These are phyloP conservation scores for Cornus controversa DNA, from an alignment of 148 eudicot species.

Conservation along the genomic window DNA sequence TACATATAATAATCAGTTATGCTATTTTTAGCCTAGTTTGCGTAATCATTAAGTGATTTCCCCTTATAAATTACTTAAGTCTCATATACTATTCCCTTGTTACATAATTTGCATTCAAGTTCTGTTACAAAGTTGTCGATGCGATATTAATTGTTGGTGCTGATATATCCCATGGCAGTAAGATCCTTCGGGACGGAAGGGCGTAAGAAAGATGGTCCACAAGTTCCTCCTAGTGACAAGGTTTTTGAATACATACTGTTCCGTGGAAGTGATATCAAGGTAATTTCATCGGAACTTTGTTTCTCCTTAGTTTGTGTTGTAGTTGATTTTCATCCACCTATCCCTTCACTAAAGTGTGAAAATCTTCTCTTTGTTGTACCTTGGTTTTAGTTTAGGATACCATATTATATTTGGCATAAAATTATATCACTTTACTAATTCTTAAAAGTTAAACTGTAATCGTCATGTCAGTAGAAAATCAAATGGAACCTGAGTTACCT, in stretches of 20 bases:
- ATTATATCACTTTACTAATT: not conserved
- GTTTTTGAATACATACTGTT: conserved; percentile 81
- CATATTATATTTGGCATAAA: no score
- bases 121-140: not conserved
- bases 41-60: not conserved
- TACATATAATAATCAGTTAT: not conserved
- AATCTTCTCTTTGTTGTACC: not conserved
- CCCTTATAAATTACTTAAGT: no score
- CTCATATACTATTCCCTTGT: not conserved
- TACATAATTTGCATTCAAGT: not conserved
- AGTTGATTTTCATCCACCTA: not conserved
- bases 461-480: not conserved
- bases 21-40: not conserved
- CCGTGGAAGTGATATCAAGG: conserved; percentile 92
- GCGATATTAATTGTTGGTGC: not conserved
- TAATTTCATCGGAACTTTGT: conserved; percentile 11
- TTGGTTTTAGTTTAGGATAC: not conserved
- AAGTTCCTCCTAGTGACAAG: conserved; percentile 75
- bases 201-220: conserved; percentile 81
- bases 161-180: conserved; percentile 39
- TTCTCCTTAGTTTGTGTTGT: not conserved
- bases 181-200: conserved; percentile 94
- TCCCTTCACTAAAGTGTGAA: not conserved
- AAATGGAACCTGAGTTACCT: not conserved
- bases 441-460: not conserved